A percentile compares a stretch with the other conserved stretches of the same genome.
phyloP scores from a whole-genome alignment of 2,329 filamentous ascomycete genomes.

The Fusarium temperatum region DNA sequence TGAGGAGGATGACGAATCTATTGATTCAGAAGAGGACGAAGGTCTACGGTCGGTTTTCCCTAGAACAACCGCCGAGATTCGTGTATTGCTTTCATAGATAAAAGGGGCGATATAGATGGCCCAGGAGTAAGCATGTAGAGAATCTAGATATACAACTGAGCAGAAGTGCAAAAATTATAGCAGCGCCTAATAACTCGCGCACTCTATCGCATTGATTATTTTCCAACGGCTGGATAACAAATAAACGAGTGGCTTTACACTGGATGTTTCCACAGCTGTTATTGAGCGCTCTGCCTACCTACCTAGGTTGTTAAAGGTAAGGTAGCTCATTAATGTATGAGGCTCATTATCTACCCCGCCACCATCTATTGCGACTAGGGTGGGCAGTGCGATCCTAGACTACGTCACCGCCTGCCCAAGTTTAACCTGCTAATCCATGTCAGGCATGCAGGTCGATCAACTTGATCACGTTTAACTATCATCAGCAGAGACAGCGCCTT shows the following conservation, averaged over 20 bases:
- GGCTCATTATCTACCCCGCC: slow-evolving; percentile 33
- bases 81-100: slow-evolving; percentile 63
- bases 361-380: slow-evolving; percentile 24
- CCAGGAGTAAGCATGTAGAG: not conserved
- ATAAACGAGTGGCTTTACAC: not conserved
- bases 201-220: not conserved
- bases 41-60: slow-evolving; percentile 58
- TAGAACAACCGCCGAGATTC: slow-evolving; percentile 67
- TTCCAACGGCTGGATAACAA: not conserved
- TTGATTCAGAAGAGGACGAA: slow-evolving; percentile 38
- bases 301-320: not conserved
- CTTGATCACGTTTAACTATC: slow-evolving; percentile 32
- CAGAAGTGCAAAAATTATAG: not conserved
- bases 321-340: not conserved
- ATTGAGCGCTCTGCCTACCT: not conserved
- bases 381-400: slow-evolving; percentile 36
- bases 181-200: not conserved
- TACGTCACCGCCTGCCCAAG: slow-evolving; percentile 41
- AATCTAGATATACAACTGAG: not conserved
- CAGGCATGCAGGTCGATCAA: slow-evolving; percentile 12
- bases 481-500: slow-evolving; percentile 3
- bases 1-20: slow-evolving; percentile 52
- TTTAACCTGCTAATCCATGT: slow-evolving; percentile 24
- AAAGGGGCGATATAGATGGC: not conserved
- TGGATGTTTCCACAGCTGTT: not conserved